Base-by-base conservation (phyloP, 305 asterid genomes). In the Fraxinus ornus region DNA sequence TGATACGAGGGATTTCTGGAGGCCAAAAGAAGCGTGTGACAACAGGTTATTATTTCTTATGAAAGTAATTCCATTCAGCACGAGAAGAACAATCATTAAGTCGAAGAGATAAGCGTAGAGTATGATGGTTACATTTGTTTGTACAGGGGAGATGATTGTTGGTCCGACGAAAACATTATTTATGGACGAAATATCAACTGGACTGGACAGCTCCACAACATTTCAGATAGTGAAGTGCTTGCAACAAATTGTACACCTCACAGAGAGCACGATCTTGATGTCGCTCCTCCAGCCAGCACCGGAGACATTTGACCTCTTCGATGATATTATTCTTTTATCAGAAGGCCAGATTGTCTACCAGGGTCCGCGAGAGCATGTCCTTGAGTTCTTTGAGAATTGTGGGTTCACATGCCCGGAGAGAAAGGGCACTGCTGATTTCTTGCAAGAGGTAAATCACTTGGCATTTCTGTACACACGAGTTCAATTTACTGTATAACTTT, bases 1-100 rank as follows among this genome's bases (percentile, higher is more conserved):
- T 95, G 98, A 88, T 83, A 13, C 84, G 98, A 84, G 98, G 98
- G 82, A 95, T 95, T 74, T 95, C 98, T n/a, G 98, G 98, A 4
- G 98, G 98, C 22, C 98, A 94, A 79, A 94, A 93, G 84, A 94
- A 94, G 80, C 93, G 98, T 26, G 98, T 95, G 76, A 95, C 98
- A 0, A 95, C 98, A 84, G 98, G 98, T 94, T 35, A 80, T 22
- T 62, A 62, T 5, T 62, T 64, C 73, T 24, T 64, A 26, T 3
- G 33, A 64, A 57, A 57, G 21, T 17, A 52, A 52, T 52, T 52
- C 22, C 21, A 52, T 4, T 57, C 12, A 6, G 26, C 68, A 19
- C 26, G 26, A 57, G 22, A 52, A 52, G 62, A 17, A 52, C 9
- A 4, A 5, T 17, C 22, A 52, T 17, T 0, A 52, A 17, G 26